These are phyloP conservation scores for Aegle marmelos DNA, from an alignment of 345 rosid genomes.

Conservation along the genomic window DNA sequence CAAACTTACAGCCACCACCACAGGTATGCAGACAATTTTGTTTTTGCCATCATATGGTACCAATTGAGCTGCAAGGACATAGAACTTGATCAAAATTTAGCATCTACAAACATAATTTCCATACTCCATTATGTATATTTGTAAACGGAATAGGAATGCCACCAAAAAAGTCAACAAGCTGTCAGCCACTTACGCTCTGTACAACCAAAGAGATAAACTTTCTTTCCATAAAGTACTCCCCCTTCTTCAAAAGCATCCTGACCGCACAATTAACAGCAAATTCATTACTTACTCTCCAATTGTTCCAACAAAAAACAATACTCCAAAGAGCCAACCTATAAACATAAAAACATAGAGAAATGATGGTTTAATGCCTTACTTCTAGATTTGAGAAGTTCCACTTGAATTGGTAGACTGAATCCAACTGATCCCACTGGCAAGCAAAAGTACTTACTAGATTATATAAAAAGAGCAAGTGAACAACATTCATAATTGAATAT, in stretches of 20 bases:
- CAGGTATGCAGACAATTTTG: conserved; percentile 64
- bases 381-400: conserved; percentile 90
- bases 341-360: conserved; percentile 1
- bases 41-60: conserved; percentile 52
- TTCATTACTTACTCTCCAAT: conserved; percentile 7
- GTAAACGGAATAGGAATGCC: not conserved
- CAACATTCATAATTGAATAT: not conserved
- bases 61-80: conserved; percentile 74
- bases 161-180: not conserved
- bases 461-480: not conserved
- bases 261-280: conserved; percentile 20
- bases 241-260: conserved; percentile 93
- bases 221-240: conserved; percentile 66
- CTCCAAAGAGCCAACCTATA: not conserved
- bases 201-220: conserved; percentile 80
- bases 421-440: conserved; percentile 92
- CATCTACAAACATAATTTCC: not conserved
- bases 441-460: conserved; percentile 2
- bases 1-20: conserved; percentile 81
- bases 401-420: conserved; percentile 58
- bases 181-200: conserved; percentile 77
- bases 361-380: conserved; percentile 45
- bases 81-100: conserved; percentile 4
- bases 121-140: not conserved
- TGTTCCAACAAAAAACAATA: not conserved